These are phyloP conservation scores for Fusarium redolens DNA, from an alignment of 2,329 filamentous ascomycete species.

Conservation along the genomic window DNA sequence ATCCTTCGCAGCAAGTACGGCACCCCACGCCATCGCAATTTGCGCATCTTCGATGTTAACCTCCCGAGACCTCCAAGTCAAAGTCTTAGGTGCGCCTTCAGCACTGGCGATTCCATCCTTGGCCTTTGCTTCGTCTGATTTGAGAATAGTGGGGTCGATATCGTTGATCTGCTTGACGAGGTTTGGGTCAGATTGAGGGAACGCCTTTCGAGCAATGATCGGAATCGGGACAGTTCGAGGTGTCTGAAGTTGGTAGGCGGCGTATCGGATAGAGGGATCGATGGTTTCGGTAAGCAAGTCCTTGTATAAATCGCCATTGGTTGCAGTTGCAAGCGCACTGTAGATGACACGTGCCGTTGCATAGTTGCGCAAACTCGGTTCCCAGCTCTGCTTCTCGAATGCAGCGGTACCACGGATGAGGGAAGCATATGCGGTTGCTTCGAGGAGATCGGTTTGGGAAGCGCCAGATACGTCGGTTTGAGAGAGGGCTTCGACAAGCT, in stretches of 20 bases:
- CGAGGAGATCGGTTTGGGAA: constrained; percentile 77
- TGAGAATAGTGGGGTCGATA: constrained; percentile 75
- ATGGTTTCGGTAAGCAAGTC: constrained; percentile 87
- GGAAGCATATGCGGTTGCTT: constrained; percentile 85
- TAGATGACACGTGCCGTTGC: constrained; percentile 86
- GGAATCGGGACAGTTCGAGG: constrained; percentile 86
- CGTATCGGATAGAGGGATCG: constrained; percentile 93
- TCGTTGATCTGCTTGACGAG: constrained; percentile 76
- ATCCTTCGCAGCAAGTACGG: constrained; percentile 68
- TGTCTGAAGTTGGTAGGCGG: constrained; percentile 90
- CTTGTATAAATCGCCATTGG: constrained; percentile 79
- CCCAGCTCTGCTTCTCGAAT: constrained; percentile 92
- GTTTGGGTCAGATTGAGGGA: constrained; percentile 72
- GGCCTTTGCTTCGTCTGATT: constrained; percentile 61
- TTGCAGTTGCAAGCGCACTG: constrained; percentile 73
- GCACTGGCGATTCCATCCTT: constrained; percentile 62
- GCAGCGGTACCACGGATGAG: constrained; percentile 80
- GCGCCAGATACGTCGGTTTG: constrained; percentile 73
- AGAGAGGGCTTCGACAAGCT: constrained; percentile 74
- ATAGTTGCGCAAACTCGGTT: constrained; percentile 79
- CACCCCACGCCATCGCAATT: constrained; percentile 84
- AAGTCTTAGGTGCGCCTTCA: constrained; percentile 74
- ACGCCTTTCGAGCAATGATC: constrained; percentile 81
- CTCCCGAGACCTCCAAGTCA: constrained; percentile 86
- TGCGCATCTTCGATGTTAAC: constrained; percentile 93